Conservation (phyloP, 2,329 filamentous ascomycete species). For the Clonostachys chloroleuca region DNA sequence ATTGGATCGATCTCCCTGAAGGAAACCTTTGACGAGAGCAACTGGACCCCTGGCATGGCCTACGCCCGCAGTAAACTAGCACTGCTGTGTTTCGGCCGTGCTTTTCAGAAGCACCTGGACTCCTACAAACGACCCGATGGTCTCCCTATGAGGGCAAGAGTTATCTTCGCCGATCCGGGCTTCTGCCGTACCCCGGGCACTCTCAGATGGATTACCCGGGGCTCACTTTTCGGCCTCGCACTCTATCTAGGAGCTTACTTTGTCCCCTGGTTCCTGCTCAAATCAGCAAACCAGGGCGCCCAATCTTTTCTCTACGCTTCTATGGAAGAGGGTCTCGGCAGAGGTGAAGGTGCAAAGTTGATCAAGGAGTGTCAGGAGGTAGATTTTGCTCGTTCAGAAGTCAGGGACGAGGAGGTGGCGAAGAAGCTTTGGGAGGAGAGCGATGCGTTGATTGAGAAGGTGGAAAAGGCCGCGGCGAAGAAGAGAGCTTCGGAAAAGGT, state of each 20-base stretch:
- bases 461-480: conserved; percentile 73
- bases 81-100: conserved; percentile 81
- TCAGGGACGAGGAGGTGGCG: conserved; percentile 73
- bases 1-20: conserved; percentile 68
- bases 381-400: conserved; percentile 65
- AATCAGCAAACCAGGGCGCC: conserved; percentile 77
- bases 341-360: conserved; percentile 62
- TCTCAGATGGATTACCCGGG: conserved; percentile 80
- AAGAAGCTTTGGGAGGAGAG: conserved; percentile 89
- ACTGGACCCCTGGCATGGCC: conserved; percentile 51
- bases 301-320: conserved; percentile 82
- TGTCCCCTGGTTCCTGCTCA: conserved; percentile 82
- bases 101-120: conserved; percentile 90
- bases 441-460: conserved; percentile 75
- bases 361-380: conserved; percentile 87
- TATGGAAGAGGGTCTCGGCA: conserved; percentile 72
- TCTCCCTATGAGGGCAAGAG: conserved; percentile 74
- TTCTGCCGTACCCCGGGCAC: conserved; percentile 81
- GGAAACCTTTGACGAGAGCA: conserved; percentile 40
- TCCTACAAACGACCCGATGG: conserved; percentile 80
- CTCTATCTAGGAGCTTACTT: conserved; percentile 76
- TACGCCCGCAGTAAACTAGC: conserved; percentile 71
- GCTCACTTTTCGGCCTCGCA: conserved; percentile 74
- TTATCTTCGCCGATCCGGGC: conserved; percentile 85
- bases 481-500: conserved; percentile 38